Conservation (phyloP, 2,329 filamentous ascomycete species). For the Aureobasidium melanogenum region DNA sequence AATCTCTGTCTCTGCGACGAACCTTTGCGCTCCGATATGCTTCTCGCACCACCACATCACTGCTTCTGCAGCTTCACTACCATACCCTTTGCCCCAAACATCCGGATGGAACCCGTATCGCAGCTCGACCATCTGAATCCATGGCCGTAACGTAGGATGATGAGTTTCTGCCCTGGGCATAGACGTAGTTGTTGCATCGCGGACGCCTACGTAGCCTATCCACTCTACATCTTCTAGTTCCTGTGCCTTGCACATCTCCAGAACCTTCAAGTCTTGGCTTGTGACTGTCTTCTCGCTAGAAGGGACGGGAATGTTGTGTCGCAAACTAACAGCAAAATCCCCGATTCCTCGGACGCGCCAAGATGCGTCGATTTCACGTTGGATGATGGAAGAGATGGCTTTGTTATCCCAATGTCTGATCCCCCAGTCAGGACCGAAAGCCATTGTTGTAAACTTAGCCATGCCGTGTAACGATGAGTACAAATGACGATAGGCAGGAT, state of each 20-base stretch:
- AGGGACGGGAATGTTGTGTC: accelerated
- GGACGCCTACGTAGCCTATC: neutral
- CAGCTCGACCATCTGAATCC: neutral
- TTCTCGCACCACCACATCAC: neutral
- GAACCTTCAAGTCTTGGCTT: neutral
- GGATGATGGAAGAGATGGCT: neutral
- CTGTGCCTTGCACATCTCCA: too few species aligned
- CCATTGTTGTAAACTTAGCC: neutral
- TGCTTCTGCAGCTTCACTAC: neutral
- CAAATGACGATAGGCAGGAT: neutral
- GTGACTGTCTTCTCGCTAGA: too few species aligned
- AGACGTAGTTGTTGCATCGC: neutral
- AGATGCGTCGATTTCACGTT: neutral
- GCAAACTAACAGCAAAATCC: neutral
- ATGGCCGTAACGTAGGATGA: neutral
- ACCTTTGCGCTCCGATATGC: neutral
- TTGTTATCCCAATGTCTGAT: neutral
- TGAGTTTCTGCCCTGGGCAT: neutral
- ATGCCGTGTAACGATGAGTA: neutral
- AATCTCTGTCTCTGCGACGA: neutral
- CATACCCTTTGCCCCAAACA: neutral
- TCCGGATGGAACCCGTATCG: neutral
- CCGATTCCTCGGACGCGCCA: neutral
- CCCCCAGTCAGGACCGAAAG: neutral
- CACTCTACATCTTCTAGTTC: neutral